Evolutionary conservation across 1,284 basidiomycete species (phyloP).

Genomic region (Wallemia hederae): DNA sequence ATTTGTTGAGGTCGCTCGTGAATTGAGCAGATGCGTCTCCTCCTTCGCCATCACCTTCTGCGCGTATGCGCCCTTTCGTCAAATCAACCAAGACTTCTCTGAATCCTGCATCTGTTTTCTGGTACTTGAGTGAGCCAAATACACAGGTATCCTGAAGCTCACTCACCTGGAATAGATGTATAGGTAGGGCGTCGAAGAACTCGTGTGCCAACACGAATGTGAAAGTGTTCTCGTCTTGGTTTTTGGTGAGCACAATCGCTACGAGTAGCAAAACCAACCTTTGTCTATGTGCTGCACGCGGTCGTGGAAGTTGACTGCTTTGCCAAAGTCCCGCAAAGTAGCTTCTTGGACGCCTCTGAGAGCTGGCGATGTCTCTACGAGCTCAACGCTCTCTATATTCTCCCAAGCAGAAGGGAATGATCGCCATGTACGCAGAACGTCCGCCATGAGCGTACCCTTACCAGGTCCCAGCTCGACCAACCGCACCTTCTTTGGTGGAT

Average conservation of each 20-base stretch:
- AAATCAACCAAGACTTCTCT: conserved; percentile 53
- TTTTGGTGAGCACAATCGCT: background rate
- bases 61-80: conserved; percentile 9
- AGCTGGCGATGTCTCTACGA: conserved; percentile 47
- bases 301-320: conserved; percentile 38
- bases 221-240: conserved; percentile 23
- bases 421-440: conserved; percentile 46
- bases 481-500: conserved; percentile 24
- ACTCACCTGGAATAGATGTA: conserved; percentile 56
- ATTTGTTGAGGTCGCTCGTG: conserved; percentile 5
- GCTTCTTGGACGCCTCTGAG: conserved; percentile 34
- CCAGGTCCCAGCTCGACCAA: conserved; percentile 85
- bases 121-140: background rate
- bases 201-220: conserved; percentile 84
- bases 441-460: conserved; percentile 65
- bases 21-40: no score
- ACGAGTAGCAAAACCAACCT: conserved; percentile 3
- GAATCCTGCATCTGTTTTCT: conserved; percentile 57
- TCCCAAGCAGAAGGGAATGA: background rate
- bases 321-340: conserved; percentile 17
- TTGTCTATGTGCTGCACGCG: conserved; percentile 32
- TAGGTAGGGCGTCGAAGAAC: conserved; percentile 88
- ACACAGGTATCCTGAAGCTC: background rate
- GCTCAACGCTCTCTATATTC: conserved; percentile 21
- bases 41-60: conserved; percentile 2